Base-by-base conservation (phyloP, 2,329 filamentous ascomycete species). In the Nothophaeocryptopus gaeumannii region DNA sequence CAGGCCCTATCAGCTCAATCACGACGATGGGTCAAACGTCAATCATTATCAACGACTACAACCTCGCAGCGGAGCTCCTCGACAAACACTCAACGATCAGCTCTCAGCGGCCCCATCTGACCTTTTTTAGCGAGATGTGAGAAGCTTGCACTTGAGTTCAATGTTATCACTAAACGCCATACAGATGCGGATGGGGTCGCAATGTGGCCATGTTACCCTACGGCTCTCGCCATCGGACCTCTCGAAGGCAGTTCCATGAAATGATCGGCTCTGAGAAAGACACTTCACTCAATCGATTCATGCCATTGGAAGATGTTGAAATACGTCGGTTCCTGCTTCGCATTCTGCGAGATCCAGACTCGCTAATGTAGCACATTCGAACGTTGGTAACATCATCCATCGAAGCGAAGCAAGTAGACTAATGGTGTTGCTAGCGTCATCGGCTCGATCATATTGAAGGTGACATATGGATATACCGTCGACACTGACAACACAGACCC, bases 381-480 rank as follows among this genome's bases (percentile, higher is more conserved):
- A 74, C 68, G 51, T 53, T 16, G 13, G 51, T 31, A 5, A 13
- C 10, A 43, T 8, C 13, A 8, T 37, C 14, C 20, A 39, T 20
- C 14, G 16, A 14, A 26, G 12, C 9, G 5, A 26, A 5, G n/a
- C 33, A 29, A 12, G 2, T 14, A 36, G 13, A 14, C 39, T 45
- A 20, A 33, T 44, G 16, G 5, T 15, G 11, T 13, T 26, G 20
- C 13, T 11, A 53, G 50, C n/a, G 62, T 70, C 36, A 67, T 71
- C 0, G 72, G 69, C 0, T 67, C 67, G 0, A 56, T 74, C 10
- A 73, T 76, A 20, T 53, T 76, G n/a, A 72, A 73, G 35, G 68
- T 73, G n/a, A 60, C 65, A 3, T 76, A 76, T 56, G 74, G 74
- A 5, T 79, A 79, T 52, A 75, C 64, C 0, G 63, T 70, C 15